Conservation (phyloP, 768 basidiomycete species). For the Trametes punicea region DNA sequence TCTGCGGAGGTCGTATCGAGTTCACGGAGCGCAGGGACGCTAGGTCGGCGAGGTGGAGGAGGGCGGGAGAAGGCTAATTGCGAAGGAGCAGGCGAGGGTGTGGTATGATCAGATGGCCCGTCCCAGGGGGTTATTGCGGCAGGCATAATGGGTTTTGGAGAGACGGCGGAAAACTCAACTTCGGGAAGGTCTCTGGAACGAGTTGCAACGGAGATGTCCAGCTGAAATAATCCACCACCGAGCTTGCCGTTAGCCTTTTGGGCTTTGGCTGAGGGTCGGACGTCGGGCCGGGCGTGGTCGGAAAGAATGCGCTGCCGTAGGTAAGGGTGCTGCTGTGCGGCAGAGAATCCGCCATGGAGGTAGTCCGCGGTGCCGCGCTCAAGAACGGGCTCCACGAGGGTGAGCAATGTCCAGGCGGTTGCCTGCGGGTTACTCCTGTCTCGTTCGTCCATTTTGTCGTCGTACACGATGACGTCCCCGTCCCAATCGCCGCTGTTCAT, state of each 20-base stretch:
- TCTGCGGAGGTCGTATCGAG: conserved; percentile 60
- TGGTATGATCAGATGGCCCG: conserved; percentile 38
- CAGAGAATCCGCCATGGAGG: conserved; percentile 67
- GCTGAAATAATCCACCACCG: conserved; percentile 59
- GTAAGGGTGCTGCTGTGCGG: conserved; percentile 54
- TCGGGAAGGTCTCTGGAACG: conserved; percentile 53
- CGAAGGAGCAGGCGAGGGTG: conserved; percentile 68
- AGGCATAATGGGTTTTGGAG: conserved; percentile 60
- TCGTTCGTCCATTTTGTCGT: conserved; percentile 71
- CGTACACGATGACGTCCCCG: conserved; percentile 72
- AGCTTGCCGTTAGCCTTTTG: conserved; percentile 29
- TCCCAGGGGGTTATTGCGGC: conserved; percentile 37
- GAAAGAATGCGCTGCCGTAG: conserved; percentile 46
- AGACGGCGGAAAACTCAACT: conserved; percentile 47
- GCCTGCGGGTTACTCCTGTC: conserved; percentile 53
- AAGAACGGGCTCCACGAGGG: conserved; percentile 58
- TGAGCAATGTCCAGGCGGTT: conserved; percentile 70
- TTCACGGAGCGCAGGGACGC: conserved; percentile 58
- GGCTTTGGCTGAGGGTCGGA: conserved; percentile 1
- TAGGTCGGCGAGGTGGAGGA: conserved; percentile 55
- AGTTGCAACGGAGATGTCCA: conserved; percentile 55
- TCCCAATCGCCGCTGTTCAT: conserved; percentile 61
- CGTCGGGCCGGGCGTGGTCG: background rate
- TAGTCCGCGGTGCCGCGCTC: conserved; percentile 57
- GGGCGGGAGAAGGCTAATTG: conserved; percentile 51